A percentile compares a stretch with the other conserved stretches of the same genome.
Conservation (phyloP, 148 eudicot genomes). For the Vaccinium myrtillus region DNA sequence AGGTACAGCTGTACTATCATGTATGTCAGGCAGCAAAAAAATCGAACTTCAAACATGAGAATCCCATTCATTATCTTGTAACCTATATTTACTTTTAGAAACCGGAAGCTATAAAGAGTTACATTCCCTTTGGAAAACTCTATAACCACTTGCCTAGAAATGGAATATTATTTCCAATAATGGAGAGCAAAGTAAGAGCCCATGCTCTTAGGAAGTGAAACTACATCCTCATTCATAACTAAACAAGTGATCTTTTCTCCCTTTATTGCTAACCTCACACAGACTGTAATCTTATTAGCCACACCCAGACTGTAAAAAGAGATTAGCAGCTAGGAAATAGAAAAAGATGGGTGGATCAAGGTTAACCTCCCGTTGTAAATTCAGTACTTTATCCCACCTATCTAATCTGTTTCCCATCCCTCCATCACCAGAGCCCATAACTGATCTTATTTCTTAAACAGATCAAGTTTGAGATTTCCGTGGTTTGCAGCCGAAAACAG, state of each 20-base stretch:
- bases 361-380: background rate
- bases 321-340: background rate
- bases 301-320: background rate
- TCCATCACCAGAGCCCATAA: background rate
- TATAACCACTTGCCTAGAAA: constrained; percentile 7
- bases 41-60: background rate
- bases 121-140: background rate
- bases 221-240: background rate
- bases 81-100: background rate
- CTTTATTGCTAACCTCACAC: background rate
- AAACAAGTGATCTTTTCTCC: background rate
- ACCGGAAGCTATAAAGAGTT: background rate
- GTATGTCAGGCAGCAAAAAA: background rate
- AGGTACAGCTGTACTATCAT: background rate
- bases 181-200: background rate
- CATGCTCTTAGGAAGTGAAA: background rate
- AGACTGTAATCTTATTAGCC: background rate
- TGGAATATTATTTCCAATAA: background rate
- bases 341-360: no score
- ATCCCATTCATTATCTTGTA: background rate
- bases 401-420: background rate
- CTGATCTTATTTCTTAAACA: background rate
- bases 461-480: background rate
- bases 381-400: background rate
- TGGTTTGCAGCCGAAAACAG: background rate